phyloP scores from a whole-genome alignment of 305 asterid genomes.

The Nicotiana rustica region DNA sequence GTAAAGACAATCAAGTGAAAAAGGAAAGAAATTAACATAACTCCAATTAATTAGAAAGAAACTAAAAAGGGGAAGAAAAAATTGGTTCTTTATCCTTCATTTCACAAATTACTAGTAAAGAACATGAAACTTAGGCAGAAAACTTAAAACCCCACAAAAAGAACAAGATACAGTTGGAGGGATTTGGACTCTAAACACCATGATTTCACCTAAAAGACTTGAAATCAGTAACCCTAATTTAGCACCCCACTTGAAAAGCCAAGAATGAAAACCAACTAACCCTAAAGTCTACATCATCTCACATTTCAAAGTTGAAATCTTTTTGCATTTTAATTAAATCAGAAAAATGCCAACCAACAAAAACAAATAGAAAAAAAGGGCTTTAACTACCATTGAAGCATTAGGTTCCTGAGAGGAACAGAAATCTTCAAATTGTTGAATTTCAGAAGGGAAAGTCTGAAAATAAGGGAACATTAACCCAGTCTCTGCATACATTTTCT shows the following conservation, averaged over 20 bases:
- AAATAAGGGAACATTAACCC: conserved; percentile 73
- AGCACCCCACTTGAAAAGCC: neutral
- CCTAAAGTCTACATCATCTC: conserved; percentile 18
- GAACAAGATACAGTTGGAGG: neutral
- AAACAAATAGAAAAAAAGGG: neutral
- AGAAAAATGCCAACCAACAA: conserved; percentile 35
- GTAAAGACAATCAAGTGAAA: neutral
- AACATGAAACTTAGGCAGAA: neutral
- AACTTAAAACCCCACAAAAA: neutral
- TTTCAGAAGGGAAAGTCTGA: conserved; percentile 66
- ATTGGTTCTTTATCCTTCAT: neutral
- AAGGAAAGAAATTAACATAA: neutral
- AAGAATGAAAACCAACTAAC: conserved; percentile 16
- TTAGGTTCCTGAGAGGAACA: conserved; percentile 60
- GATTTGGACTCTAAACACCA: neutral
- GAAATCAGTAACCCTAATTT: conserved; percentile 20
- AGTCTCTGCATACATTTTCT: conserved; percentile 79
- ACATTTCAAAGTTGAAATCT: conserved; percentile 4
- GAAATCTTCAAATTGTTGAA: conserved; percentile 72
- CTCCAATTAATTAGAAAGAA: neutral
- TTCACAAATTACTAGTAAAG: neutral
- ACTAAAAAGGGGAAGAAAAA: neutral
- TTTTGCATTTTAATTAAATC: neutral
- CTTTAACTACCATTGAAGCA: conserved; percentile 59
- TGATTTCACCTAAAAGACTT: conserved; percentile 7